Evolutionary conservation across 2,329 filamentous ascomycete species (phyloP).

Genomic region (Thielaviopsis ethacetica): DNA sequence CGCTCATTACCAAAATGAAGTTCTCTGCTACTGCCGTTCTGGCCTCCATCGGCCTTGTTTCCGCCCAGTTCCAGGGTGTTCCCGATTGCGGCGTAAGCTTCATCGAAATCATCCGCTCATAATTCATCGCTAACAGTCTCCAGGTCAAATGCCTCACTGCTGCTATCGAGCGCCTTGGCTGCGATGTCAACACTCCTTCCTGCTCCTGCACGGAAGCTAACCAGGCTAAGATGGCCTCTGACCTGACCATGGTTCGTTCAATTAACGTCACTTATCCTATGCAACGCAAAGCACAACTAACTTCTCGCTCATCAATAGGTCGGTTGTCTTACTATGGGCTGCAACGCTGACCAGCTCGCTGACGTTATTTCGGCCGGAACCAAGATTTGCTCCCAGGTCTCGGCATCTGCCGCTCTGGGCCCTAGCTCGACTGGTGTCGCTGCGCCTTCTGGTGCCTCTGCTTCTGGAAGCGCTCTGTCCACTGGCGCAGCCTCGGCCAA

Average conservation of each 20-base stretch:
- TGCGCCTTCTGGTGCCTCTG: constrained; percentile 6
- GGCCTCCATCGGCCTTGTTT: constrained; percentile 20
- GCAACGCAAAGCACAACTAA: neutral
- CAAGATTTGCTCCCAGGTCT: constrained; percentile 17
- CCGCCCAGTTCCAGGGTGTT: constrained; percentile 22
- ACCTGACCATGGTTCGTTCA: constrained; percentile 10
- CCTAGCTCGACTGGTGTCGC: neutral
- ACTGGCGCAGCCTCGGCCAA: constrained; percentile 10
- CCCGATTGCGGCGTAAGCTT: constrained; percentile 26
- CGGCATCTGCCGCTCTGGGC: constrained; percentile 10
- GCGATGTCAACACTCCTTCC: constrained; percentile 20
- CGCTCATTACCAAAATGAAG: constrained; percentile 24
- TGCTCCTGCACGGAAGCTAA: constrained; percentile 24
- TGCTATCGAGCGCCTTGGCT: constrained; percentile 22
- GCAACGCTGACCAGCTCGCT: constrained; percentile 18
- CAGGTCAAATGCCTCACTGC: constrained; percentile 21
- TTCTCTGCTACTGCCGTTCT: constrained; percentile 16
- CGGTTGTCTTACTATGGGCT: constrained; percentile 21
- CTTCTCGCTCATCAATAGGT: neutral
- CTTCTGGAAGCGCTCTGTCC: neutral
- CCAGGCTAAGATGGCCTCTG: constrained; percentile 18
- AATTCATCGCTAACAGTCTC: neutral
- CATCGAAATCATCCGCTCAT: neutral
- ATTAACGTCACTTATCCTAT: neutral
- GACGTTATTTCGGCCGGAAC: constrained; percentile 20